Conservation (phyloP, 805 yeast species). For the Candida taoyuanica region DNA sequence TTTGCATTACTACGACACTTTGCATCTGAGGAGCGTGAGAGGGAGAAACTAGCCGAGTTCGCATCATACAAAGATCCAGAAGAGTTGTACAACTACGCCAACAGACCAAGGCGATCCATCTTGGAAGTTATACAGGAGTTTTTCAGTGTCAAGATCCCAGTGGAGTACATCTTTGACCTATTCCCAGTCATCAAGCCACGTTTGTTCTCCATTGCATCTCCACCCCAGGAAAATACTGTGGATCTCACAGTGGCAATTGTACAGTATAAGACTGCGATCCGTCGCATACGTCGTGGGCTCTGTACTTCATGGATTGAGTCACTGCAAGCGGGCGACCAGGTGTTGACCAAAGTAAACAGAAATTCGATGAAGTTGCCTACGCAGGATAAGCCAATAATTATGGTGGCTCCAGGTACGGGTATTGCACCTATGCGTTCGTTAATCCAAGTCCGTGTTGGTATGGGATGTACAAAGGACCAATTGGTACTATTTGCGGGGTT, state of each 20-base stretch:
- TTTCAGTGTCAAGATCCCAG: slow-evolving; percentile 67
- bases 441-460: slow-evolving; percentile 32
- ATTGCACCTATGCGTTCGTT: slow-evolving; percentile 86
- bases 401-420: slow-evolving; percentile 95
- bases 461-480: slow-evolving; percentile 30
- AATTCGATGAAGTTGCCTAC: slow-evolving; percentile 38
- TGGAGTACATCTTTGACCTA: slow-evolving; percentile 69
- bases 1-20: slow-evolving; percentile 74
- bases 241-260: slow-evolving; percentile 83
- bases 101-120: slow-evolving; percentile 84
- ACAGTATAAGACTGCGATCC: slow-evolving; percentile 75
- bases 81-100: slow-evolving; percentile 86
- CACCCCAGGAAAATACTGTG: slow-evolving; percentile 35
- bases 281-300: slow-evolving; percentile 72
- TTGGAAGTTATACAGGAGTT: slow-evolving; percentile 83
- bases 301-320: slow-evolving; percentile 73
- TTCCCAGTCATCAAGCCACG: slow-evolving; percentile 80
- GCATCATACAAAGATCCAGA: slow-evolving; percentile 67
- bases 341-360: slow-evolving; percentile 48
- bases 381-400: slow-evolving; percentile 45
- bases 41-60: slow-evolving; percentile 72
- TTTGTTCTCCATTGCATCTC: slow-evolving; percentile 78
- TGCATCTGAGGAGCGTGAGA: slow-evolving; percentile 67
- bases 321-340: slow-evolving; percentile 41
- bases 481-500: slow-evolving; percentile 71